Conservation (phyloP, 129 eudicot genomes). For the Scalesia atractyloides region DNA sequence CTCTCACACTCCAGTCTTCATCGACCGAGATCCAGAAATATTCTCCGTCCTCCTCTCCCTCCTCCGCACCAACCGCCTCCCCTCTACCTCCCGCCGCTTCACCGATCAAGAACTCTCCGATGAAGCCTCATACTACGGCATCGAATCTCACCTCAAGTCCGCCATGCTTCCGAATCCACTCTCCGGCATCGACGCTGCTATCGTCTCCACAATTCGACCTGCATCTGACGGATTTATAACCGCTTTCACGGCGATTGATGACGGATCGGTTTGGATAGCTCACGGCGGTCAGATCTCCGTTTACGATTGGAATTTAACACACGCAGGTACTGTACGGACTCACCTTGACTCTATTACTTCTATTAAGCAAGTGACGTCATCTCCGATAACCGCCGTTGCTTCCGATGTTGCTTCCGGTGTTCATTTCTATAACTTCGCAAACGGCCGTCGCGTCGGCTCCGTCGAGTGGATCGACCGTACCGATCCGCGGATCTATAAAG, state of each 20-base stretch:
- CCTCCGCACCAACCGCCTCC: constrained; percentile 79
- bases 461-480: constrained; percentile 69
- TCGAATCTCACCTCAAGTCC: constrained; percentile 57
- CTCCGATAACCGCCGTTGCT: constrained; percentile 57
- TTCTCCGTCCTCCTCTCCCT: constrained; percentile 74
- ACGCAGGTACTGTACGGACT: constrained; percentile 61
- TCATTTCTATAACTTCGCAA: constrained; percentile 53
- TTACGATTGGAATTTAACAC: constrained; percentile 57
- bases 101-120: constrained; percentile 66
- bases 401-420: constrained; percentile 56
- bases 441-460: constrained; percentile 51
- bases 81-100: constrained; percentile 63
- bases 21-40: constrained; percentile 89
- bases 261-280: constrained; percentile 64
- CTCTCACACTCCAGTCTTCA: constrained; percentile 48
- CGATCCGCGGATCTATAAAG: constrained; percentile 76
- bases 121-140: constrained; percentile 73
- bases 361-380: constrained; percentile 34
- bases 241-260: constrained; percentile 47
- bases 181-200: constrained; percentile 57
- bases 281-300: constrained; percentile 81
- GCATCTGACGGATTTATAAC: constrained; percentile 65
- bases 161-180: constrained; percentile 55
- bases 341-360: constrained; percentile 66
- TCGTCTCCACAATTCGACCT: constrained; percentile 41